phyloP scores from a whole-genome alignment of 2,329 filamentous ascomycete genomes.

The Hansfordia pulvinata region DNA sequence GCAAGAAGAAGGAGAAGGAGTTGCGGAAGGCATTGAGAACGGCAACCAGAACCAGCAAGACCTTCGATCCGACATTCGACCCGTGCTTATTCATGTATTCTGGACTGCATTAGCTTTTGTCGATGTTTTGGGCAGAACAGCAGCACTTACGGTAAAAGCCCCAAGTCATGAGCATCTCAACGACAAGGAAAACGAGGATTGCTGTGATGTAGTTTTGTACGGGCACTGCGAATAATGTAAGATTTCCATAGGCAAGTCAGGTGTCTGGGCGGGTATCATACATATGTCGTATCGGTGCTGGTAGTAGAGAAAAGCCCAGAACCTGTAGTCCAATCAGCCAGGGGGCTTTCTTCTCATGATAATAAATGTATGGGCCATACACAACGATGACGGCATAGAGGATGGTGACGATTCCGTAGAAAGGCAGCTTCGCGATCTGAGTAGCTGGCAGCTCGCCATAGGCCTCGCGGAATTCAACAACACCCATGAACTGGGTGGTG shows the following conservation, averaged over 20 bases:
- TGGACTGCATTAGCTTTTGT: constrained; percentile 29
- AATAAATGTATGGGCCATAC: constrained; percentile 22
- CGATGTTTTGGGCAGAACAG: neutral
- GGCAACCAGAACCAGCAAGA: constrained; percentile 80
- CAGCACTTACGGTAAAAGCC: constrained; percentile 66
- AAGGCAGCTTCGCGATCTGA: constrained; percentile 92
- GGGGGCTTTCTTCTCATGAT: neutral
- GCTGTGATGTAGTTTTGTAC: constrained; percentile 99
- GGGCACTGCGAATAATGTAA: constrained; percentile 48
- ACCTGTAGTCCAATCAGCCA: constrained; percentile 28
- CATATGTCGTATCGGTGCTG: constrained; percentile 86
- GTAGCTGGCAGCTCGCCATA: constrained; percentile 92
- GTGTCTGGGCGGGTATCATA: constrained; percentile 24
- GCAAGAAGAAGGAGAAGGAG: constrained; percentile 95
- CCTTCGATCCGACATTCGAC: constrained; percentile 69
- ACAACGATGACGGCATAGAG: constrained; percentile 77
- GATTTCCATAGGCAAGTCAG: constrained; percentile 5
- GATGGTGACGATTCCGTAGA: constrained; percentile 90
- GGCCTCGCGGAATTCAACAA: constrained; percentile 87
- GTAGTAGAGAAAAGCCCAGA: constrained; percentile 92
- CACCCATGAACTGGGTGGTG: constrained; percentile 57
- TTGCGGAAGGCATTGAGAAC: constrained; percentile 88
- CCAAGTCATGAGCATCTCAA: constrained; percentile 98
- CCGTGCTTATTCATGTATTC: constrained; percentile 91
- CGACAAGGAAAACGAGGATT: constrained; percentile 82